These are phyloP conservation scores for Coccomyxa sp. DNA, from an alignment of 139 green algal genomes.

Conservation along the genomic window DNA sequence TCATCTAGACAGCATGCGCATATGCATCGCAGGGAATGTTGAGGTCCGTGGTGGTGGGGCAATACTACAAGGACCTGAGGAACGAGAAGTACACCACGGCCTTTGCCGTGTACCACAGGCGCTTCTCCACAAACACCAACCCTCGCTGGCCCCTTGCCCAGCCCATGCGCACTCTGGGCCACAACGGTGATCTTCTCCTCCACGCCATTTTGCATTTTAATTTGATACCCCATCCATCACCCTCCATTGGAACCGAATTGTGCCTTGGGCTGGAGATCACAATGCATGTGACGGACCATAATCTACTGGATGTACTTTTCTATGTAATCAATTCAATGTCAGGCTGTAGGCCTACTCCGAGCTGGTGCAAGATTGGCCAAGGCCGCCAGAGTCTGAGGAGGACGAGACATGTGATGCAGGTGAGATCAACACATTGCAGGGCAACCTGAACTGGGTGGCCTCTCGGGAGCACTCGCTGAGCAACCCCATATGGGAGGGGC, in stretches of 20 bases:
- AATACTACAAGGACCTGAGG: constrained; percentile 91
- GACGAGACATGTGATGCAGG: constrained; percentile 31
- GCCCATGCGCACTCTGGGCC: constrained; percentile 97
- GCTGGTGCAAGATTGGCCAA: too few relatives aligned
- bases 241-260: too few relatives aligned
- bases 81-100: constrained; percentile 74
- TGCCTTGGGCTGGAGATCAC: background rate
- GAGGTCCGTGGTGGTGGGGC: constrained; percentile 67
- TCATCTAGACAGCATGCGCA: too few relatives aligned
- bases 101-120: constrained; percentile 98
- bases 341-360: too few relatives aligned
- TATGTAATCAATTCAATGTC: too few relatives aligned
- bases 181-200: constrained; percentile 77
- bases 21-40: constrained; percentile 77
- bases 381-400: too few relatives aligned
- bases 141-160: constrained; percentile 98
- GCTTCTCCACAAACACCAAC: constrained; percentile 99
- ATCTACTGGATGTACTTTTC: too few relatives aligned
- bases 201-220: too few relatives aligned
- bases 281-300: too few relatives aligned
- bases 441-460: constrained; percentile 99
- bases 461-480: constrained; percentile 84
- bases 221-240: too few relatives aligned
- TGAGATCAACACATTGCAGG: constrained; percentile 99
- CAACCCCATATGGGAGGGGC: constrained; percentile 82